Percentiles rank a stretch among this genome's conserved stretches.
phyloP scores from a whole-genome alignment of 306 rosid species.

The Cucurbita ficifolia region DNA sequence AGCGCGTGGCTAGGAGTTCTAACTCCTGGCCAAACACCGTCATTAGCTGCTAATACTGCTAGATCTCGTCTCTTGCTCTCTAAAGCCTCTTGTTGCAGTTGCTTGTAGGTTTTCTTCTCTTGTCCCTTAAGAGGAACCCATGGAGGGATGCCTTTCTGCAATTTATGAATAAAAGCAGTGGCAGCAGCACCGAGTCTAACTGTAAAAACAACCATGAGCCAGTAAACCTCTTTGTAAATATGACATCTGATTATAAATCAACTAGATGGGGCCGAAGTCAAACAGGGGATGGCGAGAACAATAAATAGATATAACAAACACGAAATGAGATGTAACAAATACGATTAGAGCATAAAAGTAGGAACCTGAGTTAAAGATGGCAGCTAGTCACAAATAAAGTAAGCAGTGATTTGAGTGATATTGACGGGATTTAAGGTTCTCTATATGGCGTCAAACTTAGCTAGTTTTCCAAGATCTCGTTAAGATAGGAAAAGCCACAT shows the following conservation, averaged over 20 bases:
- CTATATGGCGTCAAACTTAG: background rate
- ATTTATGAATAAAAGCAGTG: conserved; percentile 73
- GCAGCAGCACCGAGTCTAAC: conserved; percentile 76
- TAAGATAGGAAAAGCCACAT: background rate
- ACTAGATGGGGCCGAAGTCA: background rate
- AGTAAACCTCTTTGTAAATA: conserved; percentile 12
- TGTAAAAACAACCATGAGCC: conserved; percentile 20
- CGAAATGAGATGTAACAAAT: background rate
- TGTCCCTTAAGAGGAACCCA: conserved; percentile 93
- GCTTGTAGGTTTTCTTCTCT: conserved; percentile 69
- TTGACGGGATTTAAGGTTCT: background rate
- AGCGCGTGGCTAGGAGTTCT: conserved; percentile 81
- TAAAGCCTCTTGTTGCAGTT: conserved; percentile 80
- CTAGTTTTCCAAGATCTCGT: background rate
- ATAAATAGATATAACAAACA: background rate
- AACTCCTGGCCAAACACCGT: conserved; percentile 86
- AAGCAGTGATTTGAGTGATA: background rate
- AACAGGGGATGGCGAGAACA: background rate
- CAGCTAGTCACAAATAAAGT: background rate
- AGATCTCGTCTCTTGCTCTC: conserved; percentile 87
- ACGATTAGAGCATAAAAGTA: background rate
- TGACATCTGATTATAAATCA: background rate
- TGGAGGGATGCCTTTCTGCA: conserved; percentile 80
- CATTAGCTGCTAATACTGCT: conserved; percentile 85
- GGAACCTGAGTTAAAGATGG: background rate